phyloP scores from a whole-genome alignment of 2,329 filamentous ascomycete genomes.

The Colletotrichum nymphaeae region DNA sequence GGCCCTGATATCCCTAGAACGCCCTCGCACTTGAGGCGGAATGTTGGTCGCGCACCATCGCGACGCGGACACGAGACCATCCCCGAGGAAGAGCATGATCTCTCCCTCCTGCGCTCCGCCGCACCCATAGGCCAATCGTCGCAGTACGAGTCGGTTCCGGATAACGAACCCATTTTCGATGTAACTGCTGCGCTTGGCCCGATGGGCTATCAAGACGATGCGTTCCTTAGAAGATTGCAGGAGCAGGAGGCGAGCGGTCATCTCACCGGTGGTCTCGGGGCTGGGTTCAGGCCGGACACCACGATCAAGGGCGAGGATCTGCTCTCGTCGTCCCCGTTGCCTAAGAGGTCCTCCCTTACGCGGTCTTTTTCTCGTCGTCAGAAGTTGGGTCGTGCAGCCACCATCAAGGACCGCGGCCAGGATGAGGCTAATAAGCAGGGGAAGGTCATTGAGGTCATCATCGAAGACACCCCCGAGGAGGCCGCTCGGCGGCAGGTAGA shows the following conservation, averaged over 20 bases:
- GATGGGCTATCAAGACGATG: slow-evolving; percentile 53
- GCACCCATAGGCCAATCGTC: slow-evolving; percentile 52
- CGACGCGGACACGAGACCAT: slow-evolving; percentile 43
- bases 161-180: slow-evolving; percentile 53
- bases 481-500: slow-evolving; percentile 37
- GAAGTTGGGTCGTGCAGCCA: slow-evolving; percentile 47
- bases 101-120: slow-evolving; percentile 55
- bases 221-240: slow-evolving; percentile 58
- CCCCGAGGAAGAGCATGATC: slow-evolving; percentile 54
- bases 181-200: slow-evolving; percentile 59
- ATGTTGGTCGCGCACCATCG: slow-evolving; percentile 41
- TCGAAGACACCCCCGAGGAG: slow-evolving; percentile 48
- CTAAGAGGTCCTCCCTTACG: slow-evolving; percentile 48
- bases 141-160: slow-evolving; percentile 45
- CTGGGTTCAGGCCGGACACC: slow-evolving; percentile 60
- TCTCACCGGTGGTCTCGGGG: slow-evolving; percentile 69
- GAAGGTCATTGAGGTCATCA: slow-evolving; percentile 69
- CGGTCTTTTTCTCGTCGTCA: slow-evolving; percentile 54
- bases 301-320: slow-evolving; percentile 64
- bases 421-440: slow-evolving; percentile 70
- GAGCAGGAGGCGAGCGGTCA: slow-evolving; percentile 65
- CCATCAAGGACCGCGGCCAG: slow-evolving; percentile 64
- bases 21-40: slow-evolving; percentile 41
- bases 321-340: slow-evolving; percentile 48
- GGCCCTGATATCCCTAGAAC: slow-evolving; percentile 36